Conservation (phyloP, 2,329 filamentous ascomycete genomes). For the Monosporascus sp. region DNA sequence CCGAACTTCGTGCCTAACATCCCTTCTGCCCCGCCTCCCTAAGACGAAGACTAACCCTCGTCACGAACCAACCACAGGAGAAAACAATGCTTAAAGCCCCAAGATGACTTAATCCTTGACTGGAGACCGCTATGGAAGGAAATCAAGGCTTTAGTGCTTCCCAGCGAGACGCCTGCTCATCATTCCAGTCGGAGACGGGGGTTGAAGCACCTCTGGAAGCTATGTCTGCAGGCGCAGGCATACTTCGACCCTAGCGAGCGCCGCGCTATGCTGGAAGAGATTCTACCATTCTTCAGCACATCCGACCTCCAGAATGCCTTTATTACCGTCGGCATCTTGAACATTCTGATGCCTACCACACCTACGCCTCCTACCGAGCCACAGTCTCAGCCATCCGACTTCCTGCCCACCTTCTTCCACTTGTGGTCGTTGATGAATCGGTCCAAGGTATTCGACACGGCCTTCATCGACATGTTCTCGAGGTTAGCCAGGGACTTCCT, state of each 20-base stretch:
- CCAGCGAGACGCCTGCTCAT: slow-evolving; percentile 70
- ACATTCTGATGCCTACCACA: slow-evolving; percentile 80
- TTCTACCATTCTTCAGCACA: slow-evolving; percentile 84
- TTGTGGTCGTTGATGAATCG: slow-evolving; percentile 90
- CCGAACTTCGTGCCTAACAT: background rate
- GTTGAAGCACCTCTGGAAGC: slow-evolving; percentile 69
- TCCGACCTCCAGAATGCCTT: slow-evolving; percentile 90
- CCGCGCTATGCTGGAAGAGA: slow-evolving; percentile 73
- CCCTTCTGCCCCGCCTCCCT: slow-evolving; percentile 1
- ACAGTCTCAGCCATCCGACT: slow-evolving; percentile 80
- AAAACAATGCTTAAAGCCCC: slow-evolving; percentile 89
- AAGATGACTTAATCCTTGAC: slow-evolving; percentile 84
- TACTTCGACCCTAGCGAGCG: slow-evolving; percentile 91
- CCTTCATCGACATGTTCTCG: slow-evolving; percentile 86
- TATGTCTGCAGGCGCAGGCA: slow-evolving; percentile 82
- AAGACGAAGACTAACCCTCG: slow-evolving; percentile 1
- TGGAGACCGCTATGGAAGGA: slow-evolving; percentile 93
- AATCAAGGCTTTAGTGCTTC: slow-evolving; percentile 83
- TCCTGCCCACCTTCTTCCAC: slow-evolving; percentile 92
- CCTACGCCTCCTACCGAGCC: slow-evolving; percentile 66
- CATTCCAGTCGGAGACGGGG: slow-evolving; percentile 51
- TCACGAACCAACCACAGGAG: slow-evolving; percentile 49
- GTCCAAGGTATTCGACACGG: slow-evolving; percentile 80
- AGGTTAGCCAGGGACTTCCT: slow-evolving; percentile 81
- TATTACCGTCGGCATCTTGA: slow-evolving; percentile 83